Evolutionary conservation across 2,329 filamentous ascomycete species (phyloP), one percentile per base, ranked within the genome.

Genomic region (Fusarium sp.): DNA sequence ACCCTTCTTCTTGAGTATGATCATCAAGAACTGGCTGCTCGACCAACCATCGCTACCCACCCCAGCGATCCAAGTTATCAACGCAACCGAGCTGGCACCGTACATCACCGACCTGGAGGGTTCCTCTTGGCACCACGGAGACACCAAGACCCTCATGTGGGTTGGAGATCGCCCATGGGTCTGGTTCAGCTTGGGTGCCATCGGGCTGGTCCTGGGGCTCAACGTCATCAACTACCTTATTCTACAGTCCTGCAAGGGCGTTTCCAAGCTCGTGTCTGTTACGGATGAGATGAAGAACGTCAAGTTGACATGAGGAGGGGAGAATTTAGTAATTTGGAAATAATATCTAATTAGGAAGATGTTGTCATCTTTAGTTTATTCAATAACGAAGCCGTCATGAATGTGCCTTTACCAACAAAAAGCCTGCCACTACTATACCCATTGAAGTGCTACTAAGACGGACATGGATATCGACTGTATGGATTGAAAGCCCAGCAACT

Each of bases 21-120:
- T 94, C 69, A 93, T 93, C 91, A 91, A 93, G 79, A 90, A 94
- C 80, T 95, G 93, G 81, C 90, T 91, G 80, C 85, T 87, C 37
- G 83, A 85, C 20, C 84, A 84, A 50, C 87, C 82, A 13, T 72
- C 71, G 2, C 69, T 81, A 56, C 79, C 80, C 5, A 67, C 75
- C 16, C 66, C 72, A 2, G 72, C 76, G 2, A 64, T 82, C 6
- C 71, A 77, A 56, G 80, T 82, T 42, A 72, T 82, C 63, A 75
- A 78, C 31, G 73, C 74, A 2, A 74, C 73, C 1, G 64, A 74
- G 24, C 61, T 80, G 38, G 57, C 57, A n/a, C 75, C 78, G 4
- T 80, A 83, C 64, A 81, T 85, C 40, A 78, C 79, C 52, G 85
- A 85, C 42, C 75, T 78, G 20, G 78, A 81, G 70, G 83, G 83